Percentiles rank a stretch among this genome's conserved stretches.
Conservation (phyloP, 345 rosid species). For the Citrus mangshanensis region DNA sequence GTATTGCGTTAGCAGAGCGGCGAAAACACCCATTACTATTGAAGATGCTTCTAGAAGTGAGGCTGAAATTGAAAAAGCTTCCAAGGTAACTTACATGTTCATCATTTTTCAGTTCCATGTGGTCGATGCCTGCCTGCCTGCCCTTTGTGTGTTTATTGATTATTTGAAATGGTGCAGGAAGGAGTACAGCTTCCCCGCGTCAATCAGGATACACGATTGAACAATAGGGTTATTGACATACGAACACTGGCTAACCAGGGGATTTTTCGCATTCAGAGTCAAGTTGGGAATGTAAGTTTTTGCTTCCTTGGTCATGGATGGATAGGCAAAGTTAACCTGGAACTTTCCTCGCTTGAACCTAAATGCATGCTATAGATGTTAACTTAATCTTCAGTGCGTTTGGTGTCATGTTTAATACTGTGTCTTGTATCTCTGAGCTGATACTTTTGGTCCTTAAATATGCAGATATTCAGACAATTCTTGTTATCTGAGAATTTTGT, state of each 20-base stretch:
- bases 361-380: neutral
- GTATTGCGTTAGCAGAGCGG: constrained; percentile 59
- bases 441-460: neutral
- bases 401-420: neutral
- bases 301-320: neutral
- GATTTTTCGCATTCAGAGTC: constrained; percentile 64
- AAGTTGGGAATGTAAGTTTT: constrained; percentile 44
- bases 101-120: too few relatives aligned
- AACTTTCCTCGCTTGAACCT: neutral
- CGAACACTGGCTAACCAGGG: constrained; percentile 89
- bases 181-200: constrained; percentile 72
- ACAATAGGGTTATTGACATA: constrained; percentile 70
- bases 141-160: neutral
- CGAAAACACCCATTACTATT: constrained; percentile 59
- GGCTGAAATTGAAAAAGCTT: constrained; percentile 64
- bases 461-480: constrained; percentile 73
- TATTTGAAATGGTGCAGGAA: constrained; percentile 38
- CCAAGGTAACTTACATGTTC: constrained; percentile 36
- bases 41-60: constrained; percentile 93
- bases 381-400: neutral
- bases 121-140: too few relatives aligned
- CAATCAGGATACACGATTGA: constrained; percentile 83
- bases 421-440: neutral
- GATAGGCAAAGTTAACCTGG: neutral
- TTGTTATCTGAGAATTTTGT: constrained; percentile 52